Percentiles rank a stretch among this genome's conserved stretches.
Conservation (phyloP, 1,284 basidiomycete species). For the Moesziomyces parantarcticus region DNA sequence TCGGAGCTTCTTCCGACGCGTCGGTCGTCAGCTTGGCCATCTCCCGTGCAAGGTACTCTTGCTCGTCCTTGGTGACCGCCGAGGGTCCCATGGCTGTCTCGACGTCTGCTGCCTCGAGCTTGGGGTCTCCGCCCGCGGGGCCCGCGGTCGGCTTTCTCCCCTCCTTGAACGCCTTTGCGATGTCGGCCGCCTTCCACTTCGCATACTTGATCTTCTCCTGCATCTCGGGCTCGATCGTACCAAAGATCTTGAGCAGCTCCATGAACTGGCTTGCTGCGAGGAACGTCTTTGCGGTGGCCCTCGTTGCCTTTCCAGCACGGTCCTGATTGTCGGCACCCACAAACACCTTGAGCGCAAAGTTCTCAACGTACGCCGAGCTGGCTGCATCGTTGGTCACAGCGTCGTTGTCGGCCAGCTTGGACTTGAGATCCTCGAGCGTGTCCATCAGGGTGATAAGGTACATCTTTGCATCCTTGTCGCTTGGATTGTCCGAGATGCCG, state of each 20-base stretch:
- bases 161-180: slow-evolving; percentile 87
- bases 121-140: slow-evolving; percentile 49
- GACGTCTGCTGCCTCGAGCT: slow-evolving; percentile 29
- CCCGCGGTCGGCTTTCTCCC: slow-evolving; percentile 66
- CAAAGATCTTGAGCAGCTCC: slow-evolving; percentile 82
- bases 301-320: slow-evolving; percentile 78
- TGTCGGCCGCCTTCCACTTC: slow-evolving; percentile 92
- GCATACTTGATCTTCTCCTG: slow-evolving; percentile 84
- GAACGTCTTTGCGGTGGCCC: slow-evolving; percentile 86
- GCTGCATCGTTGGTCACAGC: slow-evolving; percentile 84
- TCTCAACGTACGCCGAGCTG: slow-evolving; percentile 88
- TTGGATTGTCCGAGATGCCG: slow-evolving; percentile 78
- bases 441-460: slow-evolving; percentile 82
- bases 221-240: slow-evolving; percentile 69
- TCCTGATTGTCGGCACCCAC: slow-evolving; percentile 90
- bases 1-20: slow-evolving; percentile 1
- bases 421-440: slow-evolving; percentile 83
- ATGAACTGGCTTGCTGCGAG: slow-evolving; percentile 87
- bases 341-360: slow-evolving; percentile 91
- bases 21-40: slow-evolving; percentile 53
- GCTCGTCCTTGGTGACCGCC: slow-evolving; percentile 40
- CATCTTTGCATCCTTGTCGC: slow-evolving; percentile 72
- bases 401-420: slow-evolving; percentile 79
- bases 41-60: slow-evolving; percentile 56
- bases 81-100: slow-evolving; percentile 31